Base-by-base conservation (phyloP, 2,329 filamentous ascomycete genomes). In the Albophoma yamanashiensis region DNA sequence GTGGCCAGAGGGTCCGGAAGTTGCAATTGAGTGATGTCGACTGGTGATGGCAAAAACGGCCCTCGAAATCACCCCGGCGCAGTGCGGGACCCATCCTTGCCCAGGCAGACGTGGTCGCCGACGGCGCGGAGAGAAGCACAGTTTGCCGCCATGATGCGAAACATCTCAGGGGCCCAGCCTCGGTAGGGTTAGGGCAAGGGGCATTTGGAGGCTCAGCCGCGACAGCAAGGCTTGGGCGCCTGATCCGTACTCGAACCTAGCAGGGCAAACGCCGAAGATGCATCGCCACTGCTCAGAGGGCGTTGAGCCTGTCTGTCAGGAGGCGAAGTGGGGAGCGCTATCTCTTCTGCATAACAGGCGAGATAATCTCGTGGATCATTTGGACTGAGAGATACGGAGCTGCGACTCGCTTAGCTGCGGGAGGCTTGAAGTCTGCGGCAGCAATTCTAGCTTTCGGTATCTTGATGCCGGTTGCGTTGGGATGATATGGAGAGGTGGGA, bases 21-120 rank as follows among this genome's bases (percentile, higher is more conserved):
- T 80, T 99, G 62, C 93, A 97, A 73, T 83, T 97, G 62, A 96
- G 91, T 75, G 94, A 99, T 75, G 91, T 99, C 73, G 93, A 99
- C 75, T 99, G 94, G 94, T 97, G 93, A 68, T 36, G 50, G 20
- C 27, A 7, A 22, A 22, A 9, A 22, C n/a, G 31, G 20, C 22
- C 22, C n/a, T 15, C 9, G 11, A 7, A 55, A 12, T 20, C 9
- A 4, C 20, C 9, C 20, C 17, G 9, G 5, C 11, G 20, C 50
- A 36, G n/a, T 36, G 31, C 27, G 31, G 50, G 50, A 22, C 20
- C 11, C 11, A 11, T 15, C 31, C 22, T 38, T 36, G 17, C 31
- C 8, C 20, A 12, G 12, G 20, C 50, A 36, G 22, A 36, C 17
- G 9, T n/a, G 50, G 20, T 36, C 31, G 50, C 20, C 31, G 11